phyloP scores from a whole-genome alignment of 2,329 filamentous ascomycete species.

The Claviceps maximensis region DNA sequence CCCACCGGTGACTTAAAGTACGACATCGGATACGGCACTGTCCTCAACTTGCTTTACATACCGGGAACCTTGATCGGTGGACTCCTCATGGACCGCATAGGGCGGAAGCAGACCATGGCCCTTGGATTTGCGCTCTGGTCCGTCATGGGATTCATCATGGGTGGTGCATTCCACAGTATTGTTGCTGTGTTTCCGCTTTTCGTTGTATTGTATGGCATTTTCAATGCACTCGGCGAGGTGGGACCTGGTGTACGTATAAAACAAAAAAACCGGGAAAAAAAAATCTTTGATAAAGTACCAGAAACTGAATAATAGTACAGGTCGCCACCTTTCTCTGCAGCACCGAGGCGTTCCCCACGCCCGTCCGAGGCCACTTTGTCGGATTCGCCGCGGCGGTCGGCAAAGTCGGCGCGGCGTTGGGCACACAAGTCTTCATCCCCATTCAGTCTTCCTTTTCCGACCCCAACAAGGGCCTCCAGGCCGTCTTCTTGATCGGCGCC shows the following conservation, averaged over 20 bases:
- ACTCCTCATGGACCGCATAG: conserved; percentile 25
- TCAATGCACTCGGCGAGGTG: not conserved
- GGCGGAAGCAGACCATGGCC: conserved; percentile 17
- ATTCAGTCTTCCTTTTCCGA: conserved; percentile 25
- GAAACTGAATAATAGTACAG: not conserved
- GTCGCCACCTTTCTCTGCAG: conserved; percentile 13
- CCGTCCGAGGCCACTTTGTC: conserved; percentile 37
- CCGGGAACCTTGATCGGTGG: conserved; percentile 22
- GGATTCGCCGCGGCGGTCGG: conserved; percentile 37
- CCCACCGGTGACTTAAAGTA: conserved; percentile 10
- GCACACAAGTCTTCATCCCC: conserved; percentile 36
- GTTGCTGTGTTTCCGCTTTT: conserved; percentile 34
- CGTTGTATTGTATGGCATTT: conserved; percentile 33
- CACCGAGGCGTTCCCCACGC: conserved; percentile 34
- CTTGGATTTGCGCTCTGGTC: conserved; percentile 13
- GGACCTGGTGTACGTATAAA: not conserved
- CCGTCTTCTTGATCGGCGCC: conserved; percentile 39
- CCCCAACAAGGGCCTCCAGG: conserved; percentile 24
- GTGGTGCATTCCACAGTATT: conserved; percentile 31
- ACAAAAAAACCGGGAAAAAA: not conserved
- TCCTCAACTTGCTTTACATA: conserved; percentile 11
- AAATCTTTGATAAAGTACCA: too few species aligned
- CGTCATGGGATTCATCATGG: conserved; percentile 35
- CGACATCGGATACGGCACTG: conserved; percentile 12
- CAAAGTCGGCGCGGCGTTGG: conserved; percentile 37